Percentiles rank a stretch among this genome's conserved stretches.
phyloP scores from a whole-genome alignment of 208 protist species.

The Wallacemonas sp. region DNA sequence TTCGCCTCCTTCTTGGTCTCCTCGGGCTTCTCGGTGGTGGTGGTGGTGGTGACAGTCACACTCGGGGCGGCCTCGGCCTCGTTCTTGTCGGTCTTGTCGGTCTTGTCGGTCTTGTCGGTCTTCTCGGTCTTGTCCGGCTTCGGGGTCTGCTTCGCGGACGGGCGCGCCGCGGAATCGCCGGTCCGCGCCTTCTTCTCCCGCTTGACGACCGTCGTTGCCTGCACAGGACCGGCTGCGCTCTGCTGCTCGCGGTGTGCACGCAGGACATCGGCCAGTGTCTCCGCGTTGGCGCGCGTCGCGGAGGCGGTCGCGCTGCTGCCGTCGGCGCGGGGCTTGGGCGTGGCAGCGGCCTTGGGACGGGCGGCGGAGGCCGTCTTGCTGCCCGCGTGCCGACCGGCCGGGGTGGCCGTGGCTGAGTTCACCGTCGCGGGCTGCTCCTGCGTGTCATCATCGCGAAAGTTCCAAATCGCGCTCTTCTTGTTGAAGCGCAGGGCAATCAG shows the following conservation, averaged over 20 bases:
- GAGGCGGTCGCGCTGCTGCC: slow-evolving; percentile 7
- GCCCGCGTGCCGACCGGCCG: background rate
- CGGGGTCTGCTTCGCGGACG: slow-evolving; percentile 7
- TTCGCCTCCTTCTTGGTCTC: slow-evolving; percentile 12
- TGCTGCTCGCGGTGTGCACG: slow-evolving; percentile 36
- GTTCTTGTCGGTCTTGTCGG: background rate
- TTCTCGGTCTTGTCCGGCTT: background rate
- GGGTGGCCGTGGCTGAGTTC: background rate
- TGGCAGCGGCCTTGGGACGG: slow-evolving; percentile 1
- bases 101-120: slow-evolving; percentile 6
- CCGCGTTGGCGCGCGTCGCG: background rate
- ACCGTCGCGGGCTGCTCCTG: background rate
- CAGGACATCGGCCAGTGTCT: slow-evolving; percentile 34
- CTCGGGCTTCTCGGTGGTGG: background rate
- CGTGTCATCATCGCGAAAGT: slow-evolving; percentile 8
- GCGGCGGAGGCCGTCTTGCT: background rate
- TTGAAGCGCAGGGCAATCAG: slow-evolving; percentile 11
- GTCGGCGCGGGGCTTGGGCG: background rate
- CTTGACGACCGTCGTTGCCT: slow-evolving; percentile 40
- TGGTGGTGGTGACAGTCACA: background rate
- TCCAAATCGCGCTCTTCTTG: slow-evolving; percentile 18
- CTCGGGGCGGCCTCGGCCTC: slow-evolving; percentile 5
- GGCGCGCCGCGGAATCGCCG: slow-evolving; percentile 5
- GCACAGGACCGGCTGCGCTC: slow-evolving; percentile 29
- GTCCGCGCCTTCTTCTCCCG: slow-evolving; percentile 22